Percentiles rank a stretch among this genome's conserved stretches.
Conservation (phyloP, 208 protist genomes). For the Porcisia deanei region DNA sequence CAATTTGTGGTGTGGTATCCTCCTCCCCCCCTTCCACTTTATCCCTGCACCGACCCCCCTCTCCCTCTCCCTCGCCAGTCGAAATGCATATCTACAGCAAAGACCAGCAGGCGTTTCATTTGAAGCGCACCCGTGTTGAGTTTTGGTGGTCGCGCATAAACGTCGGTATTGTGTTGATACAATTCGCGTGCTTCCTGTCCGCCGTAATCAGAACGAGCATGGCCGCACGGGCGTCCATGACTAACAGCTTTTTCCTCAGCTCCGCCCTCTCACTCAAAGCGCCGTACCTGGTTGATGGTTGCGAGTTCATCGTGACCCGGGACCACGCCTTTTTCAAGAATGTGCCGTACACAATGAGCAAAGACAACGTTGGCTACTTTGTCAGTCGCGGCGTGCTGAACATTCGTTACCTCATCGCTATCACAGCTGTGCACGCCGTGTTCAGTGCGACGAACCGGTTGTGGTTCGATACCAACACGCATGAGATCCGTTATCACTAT, state of each 20-base stretch:
- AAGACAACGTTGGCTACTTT: constrained; percentile 71
- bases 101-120: constrained; percentile 79
- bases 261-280: constrained; percentile 40
- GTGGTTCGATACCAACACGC: constrained; percentile 69
- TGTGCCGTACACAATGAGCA: constrained; percentile 45
- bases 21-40: neutral
- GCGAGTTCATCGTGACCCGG: constrained; percentile 38
- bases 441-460: constrained; percentile 60
- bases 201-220: constrained; percentile 54
- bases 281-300: constrained; percentile 33
- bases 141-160: constrained; percentile 70
- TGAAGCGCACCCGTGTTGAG: constrained; percentile 62
- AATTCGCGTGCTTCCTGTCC: constrained; percentile 69
- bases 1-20: neutral
- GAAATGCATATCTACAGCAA: constrained; percentile 85
- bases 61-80: neutral
- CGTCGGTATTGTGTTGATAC: constrained; percentile 51
- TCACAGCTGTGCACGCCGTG: constrained; percentile 47
- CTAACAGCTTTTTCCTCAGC: constrained; percentile 58
- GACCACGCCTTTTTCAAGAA: constrained; percentile 55
- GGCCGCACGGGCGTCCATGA: constrained; percentile 49
- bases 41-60: neutral
- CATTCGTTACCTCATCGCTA: constrained; percentile 65
- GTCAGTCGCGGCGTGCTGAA: constrained; percentile 65
- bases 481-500: constrained; percentile 85